Base-by-base conservation (phyloP, 2,329 filamentous ascomycete species). In the Apiospora malaysiana region DNA sequence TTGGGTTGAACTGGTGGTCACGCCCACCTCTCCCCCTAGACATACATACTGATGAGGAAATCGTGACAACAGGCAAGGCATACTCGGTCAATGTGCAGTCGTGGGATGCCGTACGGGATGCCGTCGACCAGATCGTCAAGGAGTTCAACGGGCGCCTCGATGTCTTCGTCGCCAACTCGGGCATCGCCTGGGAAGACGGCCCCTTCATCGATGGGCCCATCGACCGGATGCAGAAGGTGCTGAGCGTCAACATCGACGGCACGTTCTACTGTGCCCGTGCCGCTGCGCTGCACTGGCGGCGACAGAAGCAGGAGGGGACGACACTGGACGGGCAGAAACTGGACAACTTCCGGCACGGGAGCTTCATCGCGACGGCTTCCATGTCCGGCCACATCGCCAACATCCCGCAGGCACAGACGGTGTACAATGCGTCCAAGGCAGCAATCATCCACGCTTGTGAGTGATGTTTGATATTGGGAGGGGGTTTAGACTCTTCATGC, bases 361-460 rank as follows among this genome's bases (percentile, higher is more conserved):
- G 90, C 79, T 94, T 95, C 80, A 90, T 95, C 75, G 91, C 91
- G 37, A 95, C 93, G 8, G 91, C 93, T 0, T 92, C 90, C 71
- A 95, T 95, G 88, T 92, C 89, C 75, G 93, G 90, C 4, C 92
- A 92, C 78, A 91, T 95, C 76, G 92, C 90, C 79, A 95, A 94
- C 79, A 87, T 93, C 71, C 93, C 93, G 7, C 92, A 94, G 82
- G 79, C 91, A 75, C 93, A 95, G 82, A 86, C 90, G 7, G 89
- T 91, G 10, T 94, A 94, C 79, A 94, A 94, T 78, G 90, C 89
- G 23, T 90, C 90, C 73, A 94, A 94, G 82, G 89, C 91, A 1
- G 92, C 87, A 42, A 83, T 88, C 16, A 86, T 89, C 66, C 86
- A 90, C 75, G 81, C 88, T 70, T 90, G 87, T 86, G 83, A 78